Base-by-base conservation (phyloP, 768 basidiomycete genomes). In the Russula sp. region DNA sequence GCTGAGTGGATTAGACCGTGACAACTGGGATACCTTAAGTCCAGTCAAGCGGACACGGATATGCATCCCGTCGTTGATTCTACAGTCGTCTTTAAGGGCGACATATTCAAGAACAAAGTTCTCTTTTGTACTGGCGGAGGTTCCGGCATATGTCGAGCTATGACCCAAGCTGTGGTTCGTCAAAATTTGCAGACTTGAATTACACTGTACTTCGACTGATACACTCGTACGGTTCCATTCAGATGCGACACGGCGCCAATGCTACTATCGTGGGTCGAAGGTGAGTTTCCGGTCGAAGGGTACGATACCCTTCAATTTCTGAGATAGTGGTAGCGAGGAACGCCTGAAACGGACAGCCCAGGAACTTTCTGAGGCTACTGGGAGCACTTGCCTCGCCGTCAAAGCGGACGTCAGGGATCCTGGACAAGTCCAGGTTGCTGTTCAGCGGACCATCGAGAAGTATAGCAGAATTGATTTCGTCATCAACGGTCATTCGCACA, bases 391-490 rank as follows among this genome's bases (percentile, higher is more conserved):
- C 70, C 69, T 98, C 4, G 77, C 89, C 14, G 77, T 82, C 10
- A 82, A 87, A 65, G 94, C 83, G 1, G 96, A 98, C 70, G 96
- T 99, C 9, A 79, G 95, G 52, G 78, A 89, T 44, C 86, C 90
- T 1, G 79, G 84, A 54, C 78, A 86, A 14, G 75, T 99, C 44
- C 79, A 82, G 63, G 82, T 79, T 7, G 96, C 96, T 6, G 95
- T 91, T 20, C 74, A 83, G 32, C 81, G 84, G 71, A 83, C 90
- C 1, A 82, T 94, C 18, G 82, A 85, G 64, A 79, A 78, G 67
- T 94, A 89, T 71, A 94, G 95, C 0, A 80, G 80, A 66, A 92
- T 99, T 62, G 95, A 99, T 76, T 96, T 91, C 72, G 95, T 98
- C 55, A 91, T 98, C 59, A 94, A 92, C 71, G 94, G 94, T 90